These are phyloP conservation scores for Wickerhamiella parazyma DNA, from an alignment of 805 yeast genomes.

Conservation along the genomic window DNA sequence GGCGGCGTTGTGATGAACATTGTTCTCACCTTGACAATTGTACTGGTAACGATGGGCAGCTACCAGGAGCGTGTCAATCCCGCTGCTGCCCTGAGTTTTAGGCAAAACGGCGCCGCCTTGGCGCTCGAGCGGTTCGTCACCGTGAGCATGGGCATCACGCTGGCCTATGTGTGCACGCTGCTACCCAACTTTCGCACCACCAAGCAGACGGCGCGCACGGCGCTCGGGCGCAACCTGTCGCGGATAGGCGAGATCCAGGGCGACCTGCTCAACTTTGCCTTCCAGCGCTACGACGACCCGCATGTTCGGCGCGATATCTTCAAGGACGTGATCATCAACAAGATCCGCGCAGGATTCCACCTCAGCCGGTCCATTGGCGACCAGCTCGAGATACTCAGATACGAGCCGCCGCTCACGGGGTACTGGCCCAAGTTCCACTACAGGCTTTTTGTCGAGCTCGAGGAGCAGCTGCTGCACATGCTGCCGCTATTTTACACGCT, in stretches of 20 bases:
- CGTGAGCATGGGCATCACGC: neutral
- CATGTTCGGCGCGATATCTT: constrained; percentile 19
- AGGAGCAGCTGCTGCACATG: constrained; percentile 5
- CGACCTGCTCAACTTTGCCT: constrained; percentile 22
- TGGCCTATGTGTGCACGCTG: neutral
- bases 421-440: constrained; percentile 9
- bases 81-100: neutral
- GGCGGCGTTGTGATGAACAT: constrained; percentile 8
- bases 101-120: neutral
- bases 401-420: constrained; percentile 9
- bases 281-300: constrained; percentile 18
- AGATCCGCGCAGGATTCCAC: constrained; percentile 3
- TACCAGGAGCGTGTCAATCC: constrained; percentile 5
- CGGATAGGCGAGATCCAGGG: constrained; percentile 23
- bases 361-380: neutral
- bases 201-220: constrained; percentile 21
- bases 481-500: constrained; percentile 5
- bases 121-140: constrained; percentile 5
- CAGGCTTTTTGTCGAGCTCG: neutral
- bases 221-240: constrained; percentile 19
- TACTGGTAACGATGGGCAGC: constrained; percentile 4
- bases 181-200: constrained; percentile 3
- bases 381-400: constrained; percentile 1
- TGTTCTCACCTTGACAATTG: constrained; percentile 1
- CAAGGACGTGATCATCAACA: constrained; percentile 17